Conservation (phyloP, 164 flowering plant species). For the Vitis rupestris region DNA sequence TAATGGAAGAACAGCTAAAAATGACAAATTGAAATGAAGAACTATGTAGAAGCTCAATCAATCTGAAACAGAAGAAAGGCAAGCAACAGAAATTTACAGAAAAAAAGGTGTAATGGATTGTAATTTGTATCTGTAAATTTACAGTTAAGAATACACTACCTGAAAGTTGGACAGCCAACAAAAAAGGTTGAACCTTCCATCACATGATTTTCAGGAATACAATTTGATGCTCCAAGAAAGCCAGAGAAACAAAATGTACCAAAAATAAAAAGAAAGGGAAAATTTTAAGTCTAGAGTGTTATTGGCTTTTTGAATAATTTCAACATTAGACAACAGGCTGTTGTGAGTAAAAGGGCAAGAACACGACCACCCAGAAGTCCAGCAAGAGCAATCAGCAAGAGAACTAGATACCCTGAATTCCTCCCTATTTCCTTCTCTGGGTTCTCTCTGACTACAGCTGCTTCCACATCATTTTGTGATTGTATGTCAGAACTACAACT, state of each 20-base stretch:
- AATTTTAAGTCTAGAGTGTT: background rate
- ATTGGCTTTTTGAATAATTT: conserved; percentile 1
- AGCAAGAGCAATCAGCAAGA: conserved; percentile 33
- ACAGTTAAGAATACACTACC: conserved; percentile 10
- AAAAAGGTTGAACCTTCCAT: conserved; percentile 20
- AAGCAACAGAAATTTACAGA: background rate
- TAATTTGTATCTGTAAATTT: conserved; percentile 7
- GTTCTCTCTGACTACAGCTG: background rate
- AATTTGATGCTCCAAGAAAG: background rate
- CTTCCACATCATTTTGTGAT: conserved; percentile 4
- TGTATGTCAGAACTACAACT: background rate
- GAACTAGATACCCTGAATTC: conserved; percentile 24
- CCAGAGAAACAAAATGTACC: conserved; percentile 5
- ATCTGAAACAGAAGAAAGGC: background rate
- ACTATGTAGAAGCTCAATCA: background rate
- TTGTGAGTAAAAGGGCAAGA: conserved; percentile 34
- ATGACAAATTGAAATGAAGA: background rate
- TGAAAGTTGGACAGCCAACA: conserved; percentile 21
- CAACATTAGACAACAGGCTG: conserved; percentile 32
- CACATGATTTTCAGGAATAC: background rate
- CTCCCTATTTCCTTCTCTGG: conserved; percentile 2
- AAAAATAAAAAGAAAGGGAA: conserved; percentile 3
- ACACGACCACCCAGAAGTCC: conserved; percentile 57
- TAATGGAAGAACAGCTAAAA: background rate
- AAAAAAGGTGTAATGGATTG: no score